These are phyloP conservation scores for Trypethelium eluteriae DNA, from an alignment of 495 filamentous ascomycete genomes.

Conservation along the genomic window DNA sequence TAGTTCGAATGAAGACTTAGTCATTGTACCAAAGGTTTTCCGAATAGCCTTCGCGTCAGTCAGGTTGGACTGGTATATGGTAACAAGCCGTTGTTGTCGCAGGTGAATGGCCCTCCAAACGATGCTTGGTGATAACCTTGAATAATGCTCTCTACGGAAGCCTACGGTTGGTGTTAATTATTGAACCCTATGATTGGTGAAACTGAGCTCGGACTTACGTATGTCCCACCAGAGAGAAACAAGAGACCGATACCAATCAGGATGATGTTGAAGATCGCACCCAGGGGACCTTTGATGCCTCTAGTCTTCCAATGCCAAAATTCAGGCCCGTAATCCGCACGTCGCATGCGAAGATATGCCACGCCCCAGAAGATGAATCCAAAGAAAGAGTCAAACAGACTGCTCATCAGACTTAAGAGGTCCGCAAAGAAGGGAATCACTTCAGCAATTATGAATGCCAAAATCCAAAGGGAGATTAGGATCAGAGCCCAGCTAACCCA, in stretches of 20 bases:
- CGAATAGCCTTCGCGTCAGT: not conserved
- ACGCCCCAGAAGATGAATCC: constrained; percentile 93
- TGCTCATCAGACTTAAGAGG: constrained; percentile 76
- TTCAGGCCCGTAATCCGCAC: constrained; percentile 54
- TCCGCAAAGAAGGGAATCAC: constrained; percentile 88
- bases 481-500: constrained; percentile 73
- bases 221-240: constrained; percentile 71
- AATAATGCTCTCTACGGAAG: constrained; percentile 36
- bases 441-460: constrained; percentile 77
- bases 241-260: constrained; percentile 66
- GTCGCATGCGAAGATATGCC: constrained; percentile 76
- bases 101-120: constrained; percentile 38
- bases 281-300: constrained; percentile 53
- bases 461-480: constrained; percentile 62
- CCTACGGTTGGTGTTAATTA: constrained; percentile 20
- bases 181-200: not conserved
- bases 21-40: not conserved
- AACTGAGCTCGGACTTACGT: constrained; percentile 46
- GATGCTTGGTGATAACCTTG: constrained; percentile 30
- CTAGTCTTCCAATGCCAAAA: constrained; percentile 53
- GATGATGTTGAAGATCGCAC: constrained; percentile 56
- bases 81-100: constrained; percentile 16
- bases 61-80: not conserved
- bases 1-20: not conserved
- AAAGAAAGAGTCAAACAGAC: constrained; percentile 86